Conservation (phyloP, 2,329 filamentous ascomycete species). For the Myriosclerotinia duriaeana region DNA sequence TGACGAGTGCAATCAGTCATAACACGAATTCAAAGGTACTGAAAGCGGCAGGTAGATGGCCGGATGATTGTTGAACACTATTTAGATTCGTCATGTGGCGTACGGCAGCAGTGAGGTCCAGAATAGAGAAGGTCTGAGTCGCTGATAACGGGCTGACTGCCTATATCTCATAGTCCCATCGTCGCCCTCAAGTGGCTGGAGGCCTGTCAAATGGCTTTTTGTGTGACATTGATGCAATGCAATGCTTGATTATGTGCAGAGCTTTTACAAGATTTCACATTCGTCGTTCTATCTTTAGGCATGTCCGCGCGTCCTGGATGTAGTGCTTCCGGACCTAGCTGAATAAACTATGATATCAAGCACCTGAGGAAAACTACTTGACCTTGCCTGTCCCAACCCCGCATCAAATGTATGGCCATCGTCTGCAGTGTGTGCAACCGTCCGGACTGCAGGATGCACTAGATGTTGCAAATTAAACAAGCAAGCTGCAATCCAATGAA, state of each 20-base stretch:
- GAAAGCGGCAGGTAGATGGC: conserved; percentile 11
- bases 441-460: too few species aligned
- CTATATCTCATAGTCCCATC: background rate
- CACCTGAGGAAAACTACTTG: background rate
- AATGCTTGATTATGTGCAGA: background rate
- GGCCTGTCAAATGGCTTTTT: background rate
- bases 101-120: background rate
- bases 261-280: background rate
- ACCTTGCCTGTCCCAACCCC: background rate
- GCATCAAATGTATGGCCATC: background rate
- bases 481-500: too few species aligned
- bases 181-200: background rate
- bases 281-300: background rate
- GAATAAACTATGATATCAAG: background rate
- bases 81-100: background rate
- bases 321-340: background rate
- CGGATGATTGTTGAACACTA: conserved; percentile 9
- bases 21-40: conserved; percentile 5
- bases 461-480: too few species aligned
- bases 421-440: background rate
- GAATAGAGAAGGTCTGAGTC: conserved; percentile 1
- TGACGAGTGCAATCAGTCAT: conserved; percentile 5
- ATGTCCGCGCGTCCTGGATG: background rate
- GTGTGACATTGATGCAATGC: conserved; percentile 7
- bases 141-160: background rate